phyloP scores from a whole-genome alignment of 2,329 filamentous ascomycete genomes.

The Fusarium illudens region DNA sequence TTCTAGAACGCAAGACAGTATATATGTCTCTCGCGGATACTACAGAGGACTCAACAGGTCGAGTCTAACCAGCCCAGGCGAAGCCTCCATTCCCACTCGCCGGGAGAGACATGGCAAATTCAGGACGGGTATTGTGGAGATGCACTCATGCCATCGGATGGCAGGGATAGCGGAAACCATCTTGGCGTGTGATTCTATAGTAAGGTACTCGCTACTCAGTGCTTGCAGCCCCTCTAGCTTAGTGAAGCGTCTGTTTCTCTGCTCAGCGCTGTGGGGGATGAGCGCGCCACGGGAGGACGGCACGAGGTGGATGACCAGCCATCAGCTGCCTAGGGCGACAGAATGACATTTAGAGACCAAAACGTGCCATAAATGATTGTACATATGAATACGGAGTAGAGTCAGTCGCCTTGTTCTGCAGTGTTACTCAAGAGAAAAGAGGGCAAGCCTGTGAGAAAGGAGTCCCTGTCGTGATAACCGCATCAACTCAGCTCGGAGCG shows the following conservation, averaged over 20 bases:
- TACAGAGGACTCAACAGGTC: too few relatives aligned
- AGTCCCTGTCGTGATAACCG: too few relatives aligned
- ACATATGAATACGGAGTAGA: background rate
- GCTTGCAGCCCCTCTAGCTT: background rate
- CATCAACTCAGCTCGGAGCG: too few relatives aligned
- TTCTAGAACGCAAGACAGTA: too few relatives aligned
- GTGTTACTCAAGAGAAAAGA: too few relatives aligned
- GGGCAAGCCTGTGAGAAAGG: too few relatives aligned
- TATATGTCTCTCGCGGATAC: background rate
- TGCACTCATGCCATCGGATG: background rate
- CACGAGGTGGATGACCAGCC: background rate
- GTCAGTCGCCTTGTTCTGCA: background rate
- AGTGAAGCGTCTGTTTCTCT: background rate
- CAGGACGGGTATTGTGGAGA: background rate
- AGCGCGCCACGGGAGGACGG: background rate
- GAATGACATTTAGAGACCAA: background rate
- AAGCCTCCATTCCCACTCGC: background rate
- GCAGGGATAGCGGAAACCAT: background rate
- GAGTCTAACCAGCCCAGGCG: background rate
- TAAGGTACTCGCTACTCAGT: background rate
- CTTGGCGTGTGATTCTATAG: background rate
- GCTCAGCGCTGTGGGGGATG: background rate
- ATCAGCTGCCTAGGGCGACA: background rate
- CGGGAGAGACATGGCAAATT: background rate
- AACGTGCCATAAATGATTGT: rapidly evolving